These are phyloP conservation scores for Gilbertella persicaria DNA, from an alignment of 371 early-diverging fungal genomes.

Conservation along the genomic window DNA sequence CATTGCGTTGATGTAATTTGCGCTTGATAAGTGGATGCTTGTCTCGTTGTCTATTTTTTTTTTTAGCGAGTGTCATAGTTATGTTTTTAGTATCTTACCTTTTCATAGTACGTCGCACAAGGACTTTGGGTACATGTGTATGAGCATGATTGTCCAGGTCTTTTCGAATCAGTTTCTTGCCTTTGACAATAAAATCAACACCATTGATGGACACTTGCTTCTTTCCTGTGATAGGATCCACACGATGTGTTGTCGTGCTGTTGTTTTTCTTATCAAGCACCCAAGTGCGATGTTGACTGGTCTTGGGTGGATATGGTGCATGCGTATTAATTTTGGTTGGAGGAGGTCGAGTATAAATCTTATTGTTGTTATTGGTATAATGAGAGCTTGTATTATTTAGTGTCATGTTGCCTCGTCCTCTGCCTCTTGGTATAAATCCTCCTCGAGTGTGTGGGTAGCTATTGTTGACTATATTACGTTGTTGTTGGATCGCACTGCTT, in stretches of 20 bases:
- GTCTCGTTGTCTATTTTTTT: slow-evolving; percentile 2
- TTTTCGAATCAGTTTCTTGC: slow-evolving; percentile 42
- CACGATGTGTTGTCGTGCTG: slow-evolving; percentile 9
- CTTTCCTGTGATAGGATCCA: slow-evolving; percentile 23
- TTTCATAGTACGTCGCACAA: slow-evolving; percentile 15
- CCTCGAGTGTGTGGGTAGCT: slow-evolving; percentile 1
- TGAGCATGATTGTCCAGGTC: slow-evolving; percentile 19
- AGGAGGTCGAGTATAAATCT: too few relatives aligned
- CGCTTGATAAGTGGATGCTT: slow-evolving; percentile 6
- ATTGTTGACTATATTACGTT: slow-evolving; percentile 2
- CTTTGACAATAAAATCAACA: slow-evolving; percentile 47
- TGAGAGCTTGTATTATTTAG: too few relatives aligned
- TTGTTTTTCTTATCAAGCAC: slow-evolving; percentile 13
- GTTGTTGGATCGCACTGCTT: slow-evolving; percentile 37
- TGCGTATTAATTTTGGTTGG: too few relatives aligned
- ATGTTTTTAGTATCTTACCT: slow-evolving; percentile 12
- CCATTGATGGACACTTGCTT: slow-evolving; percentile 45
- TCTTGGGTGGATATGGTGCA: neutral
- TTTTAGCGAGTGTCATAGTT: neutral
- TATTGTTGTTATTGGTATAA: too few relatives aligned
- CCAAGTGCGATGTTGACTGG: slow-evolving; percentile 19
- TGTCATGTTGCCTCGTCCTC: slow-evolving; percentile 7
- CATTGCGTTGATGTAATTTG: slow-evolving; percentile 28
- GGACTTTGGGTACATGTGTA: slow-evolving; percentile 18
- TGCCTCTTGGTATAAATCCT: slow-evolving; percentile 6